phyloP scores from a whole-genome alignment of 768 basidiomycete species.

The Lentinula aciculospora region DNA sequence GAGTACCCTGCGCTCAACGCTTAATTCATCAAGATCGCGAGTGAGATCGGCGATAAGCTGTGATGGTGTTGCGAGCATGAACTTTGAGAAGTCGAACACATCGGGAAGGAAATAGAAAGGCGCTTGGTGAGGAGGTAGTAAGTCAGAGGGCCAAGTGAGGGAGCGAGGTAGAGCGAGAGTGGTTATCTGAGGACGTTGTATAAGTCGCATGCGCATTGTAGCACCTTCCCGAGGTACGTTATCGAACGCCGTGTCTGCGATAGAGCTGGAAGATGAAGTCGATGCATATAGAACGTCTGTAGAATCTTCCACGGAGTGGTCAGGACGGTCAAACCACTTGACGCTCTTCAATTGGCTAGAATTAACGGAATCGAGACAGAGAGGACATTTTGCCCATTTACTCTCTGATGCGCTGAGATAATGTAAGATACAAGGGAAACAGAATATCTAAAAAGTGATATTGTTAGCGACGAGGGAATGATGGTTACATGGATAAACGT shows the following conservation, averaged over 20 bases:
- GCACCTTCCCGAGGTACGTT: slow-evolving; percentile 48
- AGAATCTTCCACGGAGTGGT: slow-evolving; percentile 23
- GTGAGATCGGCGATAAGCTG: slow-evolving; percentile 75
- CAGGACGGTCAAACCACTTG: slow-evolving; percentile 73
- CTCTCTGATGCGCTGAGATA: slow-evolving; percentile 81
- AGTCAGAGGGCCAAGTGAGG: slow-evolving; percentile 88
- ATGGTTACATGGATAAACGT: slow-evolving; percentile 28
- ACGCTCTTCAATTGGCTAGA: slow-evolving; percentile 89
- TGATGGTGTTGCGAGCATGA: slow-evolving; percentile 92
- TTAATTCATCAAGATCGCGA: slow-evolving; percentile 68
- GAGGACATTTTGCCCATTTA: slow-evolving; percentile 92
- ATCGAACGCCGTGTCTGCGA: slow-evolving; percentile 27
- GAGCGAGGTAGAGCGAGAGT: slow-evolving; percentile 93
- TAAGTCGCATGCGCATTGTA: slow-evolving; percentile 75
- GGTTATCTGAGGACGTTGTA: slow-evolving; percentile 91
- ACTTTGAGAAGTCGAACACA: slow-evolving; percentile 80
- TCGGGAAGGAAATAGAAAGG: slow-evolving; percentile 97
- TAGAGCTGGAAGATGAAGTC: slow-evolving; percentile 43
- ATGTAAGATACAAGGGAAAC: slow-evolving; percentile 91
- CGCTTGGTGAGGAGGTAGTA: slow-evolving; percentile 85
- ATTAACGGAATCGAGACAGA: slow-evolving; percentile 92
- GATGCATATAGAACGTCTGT: slow-evolving; percentile 24
- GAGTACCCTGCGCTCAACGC: slow-evolving; percentile 61
- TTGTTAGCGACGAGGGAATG: neutral
- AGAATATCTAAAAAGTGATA: slow-evolving; percentile 63